Percentiles rank a stretch among this genome's conserved stretches.
Evolutionary conservation across 1,139 yeast species (phyloP).

Genomic region (Kluyveromyces sp.): DNA sequence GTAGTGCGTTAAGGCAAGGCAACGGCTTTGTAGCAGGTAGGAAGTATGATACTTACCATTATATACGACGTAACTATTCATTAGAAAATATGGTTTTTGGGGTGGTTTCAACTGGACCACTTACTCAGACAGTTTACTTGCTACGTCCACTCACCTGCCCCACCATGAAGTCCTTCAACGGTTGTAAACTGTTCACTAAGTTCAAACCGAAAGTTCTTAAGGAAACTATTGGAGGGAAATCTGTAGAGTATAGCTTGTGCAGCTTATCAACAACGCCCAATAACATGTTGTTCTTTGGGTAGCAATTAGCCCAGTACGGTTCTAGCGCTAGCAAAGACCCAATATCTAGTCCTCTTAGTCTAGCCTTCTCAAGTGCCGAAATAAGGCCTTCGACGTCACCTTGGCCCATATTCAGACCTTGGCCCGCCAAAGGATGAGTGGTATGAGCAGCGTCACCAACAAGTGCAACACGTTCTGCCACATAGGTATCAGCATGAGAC

Average conservation of each 20-base stretch:
- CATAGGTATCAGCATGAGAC: slow-evolving; percentile 87
- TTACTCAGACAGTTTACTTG: background rate
- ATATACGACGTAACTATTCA: slow-evolving; percentile 1
- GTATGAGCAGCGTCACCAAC: slow-evolving; percentile 99
- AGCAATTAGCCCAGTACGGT: slow-evolving; percentile 75
- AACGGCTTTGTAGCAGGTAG: background rate
- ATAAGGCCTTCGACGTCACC: slow-evolving; percentile 75
- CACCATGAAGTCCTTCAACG: slow-evolving; percentile 55
- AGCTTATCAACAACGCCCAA: slow-evolving; percentile 88
- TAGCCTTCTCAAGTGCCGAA: slow-evolving; percentile 61
- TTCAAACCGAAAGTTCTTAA: slow-evolving; percentile 73
- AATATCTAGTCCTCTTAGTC: slow-evolving; percentile 75
- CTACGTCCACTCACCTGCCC: slow-evolving; percentile 37
- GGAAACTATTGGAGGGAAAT: slow-evolving; percentile 63
- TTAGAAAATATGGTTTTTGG: background rate
- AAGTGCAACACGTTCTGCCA: slow-evolving; percentile 75
- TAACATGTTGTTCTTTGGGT: slow-evolving; percentile 69
- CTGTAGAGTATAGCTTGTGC: slow-evolving; percentile 79
- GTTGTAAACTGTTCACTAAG: slow-evolving; percentile 53
- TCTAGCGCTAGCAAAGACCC: slow-evolving; percentile 74
- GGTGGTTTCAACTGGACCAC: background rate
- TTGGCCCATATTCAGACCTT: slow-evolving; percentile 98
- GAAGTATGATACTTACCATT: background rate
- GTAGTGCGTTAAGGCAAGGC: background rate
- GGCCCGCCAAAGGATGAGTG: slow-evolving; percentile 96